These are phyloP conservation scores for Mycena kentingensis DNA, from an alignment of 768 basidiomycete genomes.

Conservation along the genomic window DNA sequence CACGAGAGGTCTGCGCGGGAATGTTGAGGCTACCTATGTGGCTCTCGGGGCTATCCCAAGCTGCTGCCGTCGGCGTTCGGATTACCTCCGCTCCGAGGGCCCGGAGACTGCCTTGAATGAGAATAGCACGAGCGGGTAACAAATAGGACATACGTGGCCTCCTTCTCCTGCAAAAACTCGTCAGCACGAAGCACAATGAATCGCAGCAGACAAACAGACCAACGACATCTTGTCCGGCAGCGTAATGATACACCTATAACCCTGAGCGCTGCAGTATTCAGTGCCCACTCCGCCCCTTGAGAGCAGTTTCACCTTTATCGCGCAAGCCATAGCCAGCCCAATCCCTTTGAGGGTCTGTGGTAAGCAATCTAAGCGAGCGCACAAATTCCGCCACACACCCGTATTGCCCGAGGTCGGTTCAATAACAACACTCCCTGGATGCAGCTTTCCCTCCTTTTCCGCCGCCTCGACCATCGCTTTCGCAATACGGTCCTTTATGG, in stretches of 20 bases:
- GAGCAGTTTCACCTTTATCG: conserved; percentile 73
- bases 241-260: conserved; percentile 87
- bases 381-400: conserved; percentile 61
- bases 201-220: conserved; percentile 37
- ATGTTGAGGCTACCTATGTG: conserved; percentile 77
- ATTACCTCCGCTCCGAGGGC: conserved; percentile 94
- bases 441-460: conserved; percentile 81
- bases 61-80: conserved; percentile 87
- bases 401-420: conserved; percentile 97
- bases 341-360: conserved; percentile 57
- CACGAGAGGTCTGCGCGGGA: conserved; percentile 51
- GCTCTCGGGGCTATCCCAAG: conserved; percentile 87
- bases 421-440: conserved; percentile 87
- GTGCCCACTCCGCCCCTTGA: conserved; percentile 36
- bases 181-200: background rate
- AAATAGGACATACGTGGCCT: too few relatives aligned
- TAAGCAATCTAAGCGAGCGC: conserved; percentile 7
- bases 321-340: conserved; percentile 89
- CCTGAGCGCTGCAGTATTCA: conserved; percentile 88
- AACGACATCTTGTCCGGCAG: conserved; percentile 95
- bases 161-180: conserved; percentile 69
- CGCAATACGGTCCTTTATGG: conserved; percentile 94
- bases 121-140: too few relatives aligned
- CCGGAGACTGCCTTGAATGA: conserved; percentile 45
- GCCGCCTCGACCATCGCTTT: conserved; percentile 97